These are phyloP conservation scores for Phaeosphaeria sp. DNA, from an alignment of 2,329 filamentous ascomycete species.

Conservation along the genomic window DNA sequence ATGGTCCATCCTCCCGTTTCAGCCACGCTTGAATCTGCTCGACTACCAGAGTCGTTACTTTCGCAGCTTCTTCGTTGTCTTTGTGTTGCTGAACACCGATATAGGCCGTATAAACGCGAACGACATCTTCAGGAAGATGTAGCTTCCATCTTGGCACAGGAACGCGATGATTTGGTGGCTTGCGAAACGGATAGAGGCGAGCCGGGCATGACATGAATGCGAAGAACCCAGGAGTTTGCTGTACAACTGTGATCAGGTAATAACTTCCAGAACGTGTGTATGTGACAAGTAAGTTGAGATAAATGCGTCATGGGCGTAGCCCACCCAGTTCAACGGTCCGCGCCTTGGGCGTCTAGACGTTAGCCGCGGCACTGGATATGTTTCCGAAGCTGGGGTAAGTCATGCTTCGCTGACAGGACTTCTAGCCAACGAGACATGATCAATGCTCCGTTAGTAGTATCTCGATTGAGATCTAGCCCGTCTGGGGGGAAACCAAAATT, in stretches of 20 bases:
- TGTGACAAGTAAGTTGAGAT: too few species aligned
- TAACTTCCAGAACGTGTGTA: too few species aligned
- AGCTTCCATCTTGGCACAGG: constrained; percentile 44
- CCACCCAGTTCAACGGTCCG: too few species aligned
- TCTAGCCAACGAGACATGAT: background rate
- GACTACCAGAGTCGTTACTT: constrained; percentile 13
- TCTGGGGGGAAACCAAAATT: too few species aligned
- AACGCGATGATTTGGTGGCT: constrained; percentile 38
- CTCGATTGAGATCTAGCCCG: too few species aligned
- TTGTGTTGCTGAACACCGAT: constrained; percentile 40
- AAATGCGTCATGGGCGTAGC: too few species aligned
- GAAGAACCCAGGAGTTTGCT: background rate
- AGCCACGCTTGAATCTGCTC: constrained; percentile 28
- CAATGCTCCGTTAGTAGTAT: background rate
- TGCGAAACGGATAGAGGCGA: constrained; percentile 39
- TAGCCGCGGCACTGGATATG: background rate
- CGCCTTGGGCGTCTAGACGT: background rate
- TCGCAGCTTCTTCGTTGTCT: constrained; percentile 3
- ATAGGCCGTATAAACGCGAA: constrained; percentile 38
- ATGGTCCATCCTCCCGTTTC: constrained; percentile 1
- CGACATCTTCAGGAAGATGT: constrained; percentile 25
- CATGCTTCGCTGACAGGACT: too few species aligned
- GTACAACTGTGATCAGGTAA: too few species aligned
- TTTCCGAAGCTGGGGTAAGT: background rate
- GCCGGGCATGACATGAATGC: constrained; percentile 20